Evolutionary conservation across 2,329 filamentous ascomycete species (phyloP).

Genomic region (Fusarium camptoceras): DNA sequence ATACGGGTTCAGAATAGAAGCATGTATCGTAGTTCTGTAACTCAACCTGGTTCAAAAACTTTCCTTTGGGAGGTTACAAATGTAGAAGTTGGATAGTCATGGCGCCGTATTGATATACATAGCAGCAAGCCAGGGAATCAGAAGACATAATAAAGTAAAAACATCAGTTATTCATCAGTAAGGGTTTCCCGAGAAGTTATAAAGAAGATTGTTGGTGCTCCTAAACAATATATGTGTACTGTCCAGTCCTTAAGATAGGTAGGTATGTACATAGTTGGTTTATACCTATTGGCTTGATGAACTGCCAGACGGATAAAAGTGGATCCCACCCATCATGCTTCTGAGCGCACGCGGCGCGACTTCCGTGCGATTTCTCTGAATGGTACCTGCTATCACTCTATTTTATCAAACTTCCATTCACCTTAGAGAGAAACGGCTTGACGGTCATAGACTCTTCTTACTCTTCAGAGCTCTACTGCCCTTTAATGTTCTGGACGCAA

Average conservation of each 20-base stretch:
- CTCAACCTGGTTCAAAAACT: not conserved
- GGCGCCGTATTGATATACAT: not conserved
- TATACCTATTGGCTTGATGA: not conserved
- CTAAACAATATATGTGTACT: not conserved
- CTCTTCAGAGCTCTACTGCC: not conserved
- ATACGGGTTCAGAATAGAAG: not conserved
- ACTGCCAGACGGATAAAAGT: constrained; percentile 27
- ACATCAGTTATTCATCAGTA: too few species aligned
- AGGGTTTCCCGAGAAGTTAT: not conserved
- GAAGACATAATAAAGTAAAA: not conserved
- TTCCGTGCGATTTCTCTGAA: not conserved
- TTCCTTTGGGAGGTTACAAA: not conserved
- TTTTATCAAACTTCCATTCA: constrained; percentile 3
- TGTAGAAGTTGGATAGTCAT: not conserved
- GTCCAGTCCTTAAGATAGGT: not conserved
- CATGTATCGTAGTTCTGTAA: not conserved
- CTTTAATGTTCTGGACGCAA: not conserved
- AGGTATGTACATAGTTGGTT: not conserved
- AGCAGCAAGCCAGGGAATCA: not conserved
- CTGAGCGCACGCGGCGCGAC: constrained; percentile 14
- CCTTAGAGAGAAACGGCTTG: not conserved
- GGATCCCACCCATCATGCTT: constrained; percentile 6
- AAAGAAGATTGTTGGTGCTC: not conserved
- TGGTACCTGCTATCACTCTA: not conserved
- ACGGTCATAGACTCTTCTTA: not conserved